Conservation (phyloP, 1,284 basidiomycete genomes). For the Pseudozyma sp. region DNA sequence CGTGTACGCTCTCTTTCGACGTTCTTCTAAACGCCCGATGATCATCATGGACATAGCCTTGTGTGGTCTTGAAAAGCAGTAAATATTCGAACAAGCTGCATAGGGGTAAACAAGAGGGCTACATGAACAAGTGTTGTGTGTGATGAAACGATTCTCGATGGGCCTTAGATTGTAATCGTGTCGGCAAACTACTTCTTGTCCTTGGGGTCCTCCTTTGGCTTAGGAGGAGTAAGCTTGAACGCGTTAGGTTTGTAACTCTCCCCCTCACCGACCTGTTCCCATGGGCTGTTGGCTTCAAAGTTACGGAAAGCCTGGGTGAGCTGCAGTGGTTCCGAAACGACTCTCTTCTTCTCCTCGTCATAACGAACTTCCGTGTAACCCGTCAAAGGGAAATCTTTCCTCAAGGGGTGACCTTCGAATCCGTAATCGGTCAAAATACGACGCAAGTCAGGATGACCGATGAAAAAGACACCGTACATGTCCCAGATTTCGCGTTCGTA, state of each 20-base stretch:
- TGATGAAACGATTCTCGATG: background rate
- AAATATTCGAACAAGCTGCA: too few species aligned
- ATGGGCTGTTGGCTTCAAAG: conserved; percentile 83
- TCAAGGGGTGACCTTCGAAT: conserved; percentile 96
- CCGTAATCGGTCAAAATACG: conserved; percentile 99
- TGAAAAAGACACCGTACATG: conserved; percentile 96
- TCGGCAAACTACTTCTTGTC: conserved; percentile 55
- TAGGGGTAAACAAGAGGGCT: too few species aligned
- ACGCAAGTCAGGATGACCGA: conserved; percentile 93
- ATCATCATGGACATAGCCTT: too few species aligned
- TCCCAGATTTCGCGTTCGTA: conserved; percentile 99
- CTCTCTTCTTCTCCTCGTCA: conserved; percentile 97
- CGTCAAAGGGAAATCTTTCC: conserved; percentile 97
- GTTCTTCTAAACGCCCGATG: too few species aligned
- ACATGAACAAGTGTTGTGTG: too few species aligned
- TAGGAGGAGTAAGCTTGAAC: conserved; percentile 70
- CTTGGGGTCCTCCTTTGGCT: conserved; percentile 69
- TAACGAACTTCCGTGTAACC: conserved; percentile 98
- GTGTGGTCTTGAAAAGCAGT: too few species aligned
- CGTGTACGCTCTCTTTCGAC: background rate
- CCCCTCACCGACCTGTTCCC: conserved; percentile 95
- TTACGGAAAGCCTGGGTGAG: conserved; percentile 98
- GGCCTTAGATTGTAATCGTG: background rate
- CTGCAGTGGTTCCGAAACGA: conserved; percentile 97
- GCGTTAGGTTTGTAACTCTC: conserved; percentile 75